Evolutionary conservation across 257 asterid genomes (phyloP), one percentile per base, ranked within the genome.

Genomic region (Rauvolfia tetraphylla): DNA sequence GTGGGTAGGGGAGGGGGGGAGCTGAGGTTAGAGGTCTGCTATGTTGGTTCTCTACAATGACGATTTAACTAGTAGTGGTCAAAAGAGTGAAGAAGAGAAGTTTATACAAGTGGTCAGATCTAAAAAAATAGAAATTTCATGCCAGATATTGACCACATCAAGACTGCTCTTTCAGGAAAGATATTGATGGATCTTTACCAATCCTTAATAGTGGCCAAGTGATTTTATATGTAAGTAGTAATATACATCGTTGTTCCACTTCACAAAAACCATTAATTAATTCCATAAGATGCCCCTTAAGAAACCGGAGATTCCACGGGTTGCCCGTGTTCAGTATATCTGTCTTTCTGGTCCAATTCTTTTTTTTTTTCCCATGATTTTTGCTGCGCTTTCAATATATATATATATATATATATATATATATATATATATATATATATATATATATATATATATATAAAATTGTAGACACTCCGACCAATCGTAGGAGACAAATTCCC

Each of bases 91-190:
- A n/a, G 48, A 53, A 74, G 27, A 48, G 38, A 5, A 44, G 62
- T 62, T 42, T 11, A 29, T 13, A 41, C 15, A 22, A 71, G 63
- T 15, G 66, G 68, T 78, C 66, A 62, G 68, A 70, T 77, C 71
- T 39, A 73, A 29, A 36, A 29, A 36, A 20, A 67, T 56, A 36
- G 0, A 22, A 76, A 15, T 42, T 75, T 65, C 59, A 71, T 20
- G 75, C 83, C 78, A 84, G 85, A 81, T 20, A 78, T 81, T 84
- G 90, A 84, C 88, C 73, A 61, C 53, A 73, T 48, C 82, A 79
- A 78, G 74, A 76, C 88, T 81, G 69, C 51, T 76, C 84, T 89
- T 86, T 87, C 88, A 74, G 56, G 77, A 79, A 81, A 87, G 88
- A 90, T 90, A 83, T 70, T 63, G 41, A 42, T 74, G 80, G 87